Percentiles rank a stretch among this genome's conserved stretches.
Conservation (phyloP, 352 stramenopile genomes). For the Pythium chondricola region DNA sequence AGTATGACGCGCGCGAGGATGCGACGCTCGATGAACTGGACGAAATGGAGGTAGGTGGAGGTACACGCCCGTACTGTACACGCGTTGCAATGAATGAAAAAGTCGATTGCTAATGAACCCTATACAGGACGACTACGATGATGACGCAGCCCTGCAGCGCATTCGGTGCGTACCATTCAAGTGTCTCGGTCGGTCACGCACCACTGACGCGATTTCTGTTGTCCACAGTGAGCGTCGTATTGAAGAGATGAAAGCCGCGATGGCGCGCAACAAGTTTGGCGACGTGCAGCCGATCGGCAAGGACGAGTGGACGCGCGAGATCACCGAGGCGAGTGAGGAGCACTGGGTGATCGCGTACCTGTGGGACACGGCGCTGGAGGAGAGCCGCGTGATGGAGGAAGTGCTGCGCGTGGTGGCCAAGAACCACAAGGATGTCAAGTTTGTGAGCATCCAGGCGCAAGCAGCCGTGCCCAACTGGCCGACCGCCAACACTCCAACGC, state of each 20-base stretch:
- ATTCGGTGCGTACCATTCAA: conserved; percentile 38
- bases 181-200: too few species aligned
- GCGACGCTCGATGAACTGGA: conserved; percentile 82
- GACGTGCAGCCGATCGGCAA: conserved; percentile 89
- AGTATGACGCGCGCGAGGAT: conserved; percentile 67
- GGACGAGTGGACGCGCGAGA: conserved; percentile 90
- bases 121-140: conserved; percentile 74
- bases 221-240: conserved; percentile 75
- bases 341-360: conserved; percentile 88
- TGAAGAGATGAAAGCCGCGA: conserved; percentile 81
- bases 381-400: conserved; percentile 90
- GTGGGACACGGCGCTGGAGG: conserved; percentile 83
- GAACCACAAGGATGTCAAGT: conserved; percentile 89
- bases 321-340: conserved; percentile 87
- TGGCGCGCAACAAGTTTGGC: conserved; percentile 81
- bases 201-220: too few species aligned
- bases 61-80: not conserved
- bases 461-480: conserved; percentile 92
- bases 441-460: conserved; percentile 90
- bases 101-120: not conserved
- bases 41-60: conserved; percentile 56
- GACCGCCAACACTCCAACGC: conserved; percentile 84
- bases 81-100: not conserved
- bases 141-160: conserved; percentile 64
- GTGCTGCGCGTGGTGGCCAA: conserved; percentile 75